Evolutionary conservation across 768 basidiomycete genomes (phyloP).

Genomic region (Dentipellis fragilis): DNA sequence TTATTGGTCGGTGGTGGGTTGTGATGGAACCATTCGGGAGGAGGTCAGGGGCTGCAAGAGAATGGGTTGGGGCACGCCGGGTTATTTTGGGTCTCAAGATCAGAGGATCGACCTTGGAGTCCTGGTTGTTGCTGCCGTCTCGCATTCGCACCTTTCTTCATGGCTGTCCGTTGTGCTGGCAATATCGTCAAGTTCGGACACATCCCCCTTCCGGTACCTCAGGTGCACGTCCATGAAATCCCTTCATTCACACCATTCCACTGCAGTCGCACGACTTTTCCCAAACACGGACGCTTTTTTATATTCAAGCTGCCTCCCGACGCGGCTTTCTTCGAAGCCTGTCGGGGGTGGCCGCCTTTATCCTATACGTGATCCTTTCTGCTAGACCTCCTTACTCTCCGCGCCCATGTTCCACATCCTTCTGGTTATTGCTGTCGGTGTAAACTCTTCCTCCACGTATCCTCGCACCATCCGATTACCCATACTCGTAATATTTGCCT

Average conservation of each 20-base stretch:
- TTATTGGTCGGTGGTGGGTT: constrained; percentile 27
- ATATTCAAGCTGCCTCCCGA: constrained; percentile 35
- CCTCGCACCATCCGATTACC: constrained; percentile 3
- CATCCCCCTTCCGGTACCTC: background rate
- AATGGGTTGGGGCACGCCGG: constrained; percentile 15
- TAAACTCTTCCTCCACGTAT: constrained; percentile 1
- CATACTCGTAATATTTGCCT: constrained; percentile 1
- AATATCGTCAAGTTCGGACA: background rate
- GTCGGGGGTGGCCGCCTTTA: constrained; percentile 6
- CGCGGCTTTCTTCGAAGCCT: constrained; percentile 9
- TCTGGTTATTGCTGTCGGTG: too few species aligned
- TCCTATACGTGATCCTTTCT: constrained; percentile 7
- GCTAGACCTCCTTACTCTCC: constrained; percentile 7
- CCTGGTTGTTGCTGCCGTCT: background rate
- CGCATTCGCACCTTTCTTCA: background rate
- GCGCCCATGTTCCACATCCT: constrained; percentile 19
- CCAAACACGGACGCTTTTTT: constrained; percentile 69
- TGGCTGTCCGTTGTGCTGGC: background rate
- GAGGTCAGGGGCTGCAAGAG: background rate
- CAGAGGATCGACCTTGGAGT: too few species aligned
- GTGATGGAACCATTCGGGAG: constrained; percentile 12
- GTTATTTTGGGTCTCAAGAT: constrained; percentile 3
- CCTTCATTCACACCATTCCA: background rate
- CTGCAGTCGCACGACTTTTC: constrained; percentile 17
- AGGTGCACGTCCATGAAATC: background rate